Percentiles rank a stretch among this genome's conserved stretches.
phyloP scores from a whole-genome alignment of 805 yeast species.

The Suhomyces faveliae region DNA sequence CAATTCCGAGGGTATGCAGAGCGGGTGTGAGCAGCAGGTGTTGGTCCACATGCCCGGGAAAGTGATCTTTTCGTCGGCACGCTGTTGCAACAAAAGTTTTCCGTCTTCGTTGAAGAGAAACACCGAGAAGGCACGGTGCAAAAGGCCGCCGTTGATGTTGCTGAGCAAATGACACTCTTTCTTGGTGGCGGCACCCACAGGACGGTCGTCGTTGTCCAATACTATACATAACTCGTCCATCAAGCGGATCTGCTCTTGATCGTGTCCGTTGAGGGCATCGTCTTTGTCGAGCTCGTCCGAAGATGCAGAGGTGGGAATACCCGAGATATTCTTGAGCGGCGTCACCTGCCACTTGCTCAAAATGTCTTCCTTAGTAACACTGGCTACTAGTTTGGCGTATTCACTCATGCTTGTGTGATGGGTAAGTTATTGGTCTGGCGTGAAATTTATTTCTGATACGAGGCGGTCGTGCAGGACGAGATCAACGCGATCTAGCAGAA shows the following conservation, averaged over 20 bases:
- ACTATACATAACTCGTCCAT: slow-evolving; percentile 98
- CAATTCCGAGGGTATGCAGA: slow-evolving; percentile 77
- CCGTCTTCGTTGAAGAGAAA: slow-evolving; percentile 79
- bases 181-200: slow-evolving; percentile 92
- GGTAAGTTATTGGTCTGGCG: background rate
- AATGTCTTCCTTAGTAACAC: slow-evolving; percentile 49
- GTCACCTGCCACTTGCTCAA: slow-evolving; percentile 60
- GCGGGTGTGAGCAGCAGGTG: slow-evolving; percentile 98
- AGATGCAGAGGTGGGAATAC: slow-evolving; percentile 46
- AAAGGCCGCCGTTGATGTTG: slow-evolving; percentile 79
- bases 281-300: slow-evolving; percentile 25
- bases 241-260: slow-evolving; percentile 87
- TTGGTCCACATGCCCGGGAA: slow-evolving; percentile 98
- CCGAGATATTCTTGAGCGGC: slow-evolving; percentile 59
- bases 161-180: slow-evolving; percentile 86
- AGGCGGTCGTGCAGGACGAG: slow-evolving; percentile 1
- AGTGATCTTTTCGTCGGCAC: slow-evolving; percentile 95
- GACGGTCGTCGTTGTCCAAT: slow-evolving; percentile 79
- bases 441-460: slow-evolving; percentile 1
- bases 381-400: slow-evolving; percentile 55
- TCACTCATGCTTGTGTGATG: slow-evolving; percentile 13
- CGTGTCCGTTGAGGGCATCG: slow-evolving; percentile 77
- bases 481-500: background rate
- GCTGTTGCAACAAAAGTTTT: slow-evolving; percentile 82
- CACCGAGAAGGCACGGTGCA: slow-evolving; percentile 97